Evolutionary conservation across 2,329 filamentous ascomycete genomes (phyloP).

Genomic region (Juglanconis oblonga): DNA sequence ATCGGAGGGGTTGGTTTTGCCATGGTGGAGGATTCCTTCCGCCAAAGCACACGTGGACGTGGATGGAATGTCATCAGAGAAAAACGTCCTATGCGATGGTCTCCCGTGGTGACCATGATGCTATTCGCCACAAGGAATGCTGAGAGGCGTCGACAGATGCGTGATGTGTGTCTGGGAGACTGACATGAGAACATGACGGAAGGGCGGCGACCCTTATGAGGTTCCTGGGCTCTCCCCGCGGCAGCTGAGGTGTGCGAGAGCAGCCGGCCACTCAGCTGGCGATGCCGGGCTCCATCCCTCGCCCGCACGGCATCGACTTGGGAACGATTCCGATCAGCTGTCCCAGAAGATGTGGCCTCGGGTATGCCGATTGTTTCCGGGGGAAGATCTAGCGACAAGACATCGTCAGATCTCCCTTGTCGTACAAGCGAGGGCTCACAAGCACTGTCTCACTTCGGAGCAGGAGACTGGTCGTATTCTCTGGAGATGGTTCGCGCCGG

Average conservation of each 20-base stretch:
- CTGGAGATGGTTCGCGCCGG: not conserved
- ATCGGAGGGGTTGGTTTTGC: not conserved
- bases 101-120: not conserved
- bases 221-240: constrained; percentile 1
- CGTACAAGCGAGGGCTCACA: constrained; percentile 9
- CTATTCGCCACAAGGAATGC: constrained; percentile 1
- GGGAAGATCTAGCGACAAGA: not conserved
- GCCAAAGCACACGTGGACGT: not conserved
- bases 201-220: not conserved
- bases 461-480: constrained; percentile 4
- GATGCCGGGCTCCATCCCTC: constrained; percentile 9
- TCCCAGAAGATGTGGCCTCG: not conserved
- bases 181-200: not conserved
- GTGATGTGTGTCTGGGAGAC: constrained; percentile 13
- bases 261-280: constrained; percentile 10
- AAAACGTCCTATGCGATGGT: not conserved
- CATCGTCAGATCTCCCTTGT: constrained; percentile 5
- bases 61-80: not conserved
- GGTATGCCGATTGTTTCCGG: not conserved
- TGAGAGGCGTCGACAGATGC: constrained; percentile 7
- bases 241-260: not conserved
- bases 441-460: not conserved
- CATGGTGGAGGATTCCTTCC: not conserved
- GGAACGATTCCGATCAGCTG: constrained; percentile 8
- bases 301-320: constrained; percentile 10